phyloP scores from a whole-genome alignment of 805 yeast genomes.

The Myxozyma geophila region DNA sequence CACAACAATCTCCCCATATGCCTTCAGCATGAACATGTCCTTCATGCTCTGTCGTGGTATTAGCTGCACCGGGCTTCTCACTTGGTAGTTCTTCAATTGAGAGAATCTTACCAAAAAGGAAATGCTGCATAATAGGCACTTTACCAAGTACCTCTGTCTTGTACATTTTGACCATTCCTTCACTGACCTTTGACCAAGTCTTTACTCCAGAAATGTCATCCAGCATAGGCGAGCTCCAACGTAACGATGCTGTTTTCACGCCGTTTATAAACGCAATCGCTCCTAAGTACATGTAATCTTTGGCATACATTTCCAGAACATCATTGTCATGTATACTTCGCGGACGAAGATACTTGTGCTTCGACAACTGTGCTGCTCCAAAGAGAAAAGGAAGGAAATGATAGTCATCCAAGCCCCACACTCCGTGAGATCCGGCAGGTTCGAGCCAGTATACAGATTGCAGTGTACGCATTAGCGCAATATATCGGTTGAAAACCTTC shows the following conservation, averaged over 20 bases:
- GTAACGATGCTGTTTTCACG: slow-evolving; percentile 74
- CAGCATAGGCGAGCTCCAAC: slow-evolving; percentile 97
- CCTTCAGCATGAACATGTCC: slow-evolving; percentile 52
- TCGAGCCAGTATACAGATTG: slow-evolving; percentile 82
- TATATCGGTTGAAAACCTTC: slow-evolving; percentile 68
- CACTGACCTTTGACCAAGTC: slow-evolving; percentile 86
- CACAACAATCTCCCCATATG: slow-evolving; percentile 98
- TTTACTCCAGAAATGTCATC: slow-evolving; percentile 93
- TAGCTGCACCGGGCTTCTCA: slow-evolving; percentile 9
- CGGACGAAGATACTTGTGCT: slow-evolving; percentile 72
- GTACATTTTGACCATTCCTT: slow-evolving; percentile 96
- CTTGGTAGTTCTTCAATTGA: slow-evolving; percentile 39
- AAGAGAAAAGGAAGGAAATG: slow-evolving; percentile 83
- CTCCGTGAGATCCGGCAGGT: slow-evolving; percentile 98
- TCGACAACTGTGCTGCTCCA: slow-evolving; percentile 81
- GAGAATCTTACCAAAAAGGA: slow-evolving; percentile 66
- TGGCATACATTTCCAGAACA: slow-evolving; percentile 75
- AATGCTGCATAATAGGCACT: slow-evolving; percentile 93
- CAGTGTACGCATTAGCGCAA: slow-evolving; percentile 69
- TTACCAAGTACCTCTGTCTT: slow-evolving; percentile 88
- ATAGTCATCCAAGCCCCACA: slow-evolving; percentile 98
- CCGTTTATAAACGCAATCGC: slow-evolving; percentile 84
- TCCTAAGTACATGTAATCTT: slow-evolving; percentile 80
- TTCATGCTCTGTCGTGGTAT: slow-evolving; percentile 27
- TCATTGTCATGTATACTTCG: slow-evolving; percentile 83